Percentiles rank a stretch among this genome's conserved stretches.
Evolutionary conservation across 108 stramenopile genomes (phyloP).

Genomic region (Skeletonema costatum): DNA sequence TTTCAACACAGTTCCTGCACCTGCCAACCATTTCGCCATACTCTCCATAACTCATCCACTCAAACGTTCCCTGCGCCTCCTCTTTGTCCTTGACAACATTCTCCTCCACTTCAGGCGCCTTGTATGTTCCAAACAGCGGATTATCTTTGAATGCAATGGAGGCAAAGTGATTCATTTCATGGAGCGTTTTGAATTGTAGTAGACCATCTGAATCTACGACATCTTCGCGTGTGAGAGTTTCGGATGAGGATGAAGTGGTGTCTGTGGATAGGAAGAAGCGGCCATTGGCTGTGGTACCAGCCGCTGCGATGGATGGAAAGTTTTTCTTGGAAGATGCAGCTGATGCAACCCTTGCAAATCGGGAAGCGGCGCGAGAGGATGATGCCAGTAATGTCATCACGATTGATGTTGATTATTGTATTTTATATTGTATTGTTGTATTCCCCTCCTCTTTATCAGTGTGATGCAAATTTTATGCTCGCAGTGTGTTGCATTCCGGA

Average conservation of each 20-base stretch:
- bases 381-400: slow-evolving; percentile 18
- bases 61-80: slow-evolving; percentile 45
- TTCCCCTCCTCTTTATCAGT: neutral
- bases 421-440: neutral
- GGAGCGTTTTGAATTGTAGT: slow-evolving; percentile 69
- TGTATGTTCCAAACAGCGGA: slow-evolving; percentile 76
- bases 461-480: no score
- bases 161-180: slow-evolving; percentile 73
- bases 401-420: neutral
- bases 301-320: neutral
- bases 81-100: slow-evolving; percentile 43
- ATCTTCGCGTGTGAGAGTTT: slow-evolving; percentile 51
- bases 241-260: neutral
- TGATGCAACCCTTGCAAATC: slow-evolving; percentile 14
- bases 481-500: no score
- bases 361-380: slow-evolving; percentile 29
- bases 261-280: slow-evolving; percentile 3
- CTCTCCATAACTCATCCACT: slow-evolving; percentile 81
- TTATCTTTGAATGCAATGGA: slow-evolving; percentile 68
- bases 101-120: slow-evolving; percentile 18
- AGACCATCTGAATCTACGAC: slow-evolving; percentile 65
- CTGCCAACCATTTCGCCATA: slow-evolving; percentile 63
- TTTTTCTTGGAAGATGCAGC: neutral
- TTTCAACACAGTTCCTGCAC: slow-evolving; percentile 72
- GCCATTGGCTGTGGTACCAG: neutral